A percentile compares a stretch with the other conserved stretches of the same genome.
Conservation (phyloP, 495 filamentous ascomycete genomes). For the Darksidea phi region DNA sequence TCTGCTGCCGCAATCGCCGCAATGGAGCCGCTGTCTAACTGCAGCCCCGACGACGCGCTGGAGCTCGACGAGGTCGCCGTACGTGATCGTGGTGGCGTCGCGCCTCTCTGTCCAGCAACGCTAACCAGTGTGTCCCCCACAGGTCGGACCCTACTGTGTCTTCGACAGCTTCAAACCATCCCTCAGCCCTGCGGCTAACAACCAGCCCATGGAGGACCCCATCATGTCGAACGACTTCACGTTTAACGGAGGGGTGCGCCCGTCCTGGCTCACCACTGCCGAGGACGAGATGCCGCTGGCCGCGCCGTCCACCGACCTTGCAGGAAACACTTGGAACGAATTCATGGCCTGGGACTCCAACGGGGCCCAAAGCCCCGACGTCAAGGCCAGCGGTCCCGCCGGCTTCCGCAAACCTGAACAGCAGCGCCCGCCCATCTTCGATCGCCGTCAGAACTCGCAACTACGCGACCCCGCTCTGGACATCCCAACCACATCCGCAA, state of each 20-base stretch:
- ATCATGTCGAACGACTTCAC: conserved; percentile 27
- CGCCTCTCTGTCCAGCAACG: conserved; percentile 2
- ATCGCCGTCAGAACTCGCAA: conserved; percentile 31
- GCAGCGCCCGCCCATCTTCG: conserved; percentile 21
- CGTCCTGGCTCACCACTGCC: conserved; percentile 25
- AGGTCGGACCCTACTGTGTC: conserved; percentile 39
- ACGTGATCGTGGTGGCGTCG: conserved; percentile 12
- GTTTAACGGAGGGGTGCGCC: conserved; percentile 12
- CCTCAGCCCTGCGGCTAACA: conserved; percentile 11
- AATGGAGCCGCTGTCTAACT: conserved; percentile 22
- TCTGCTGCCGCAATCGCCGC: neutral
- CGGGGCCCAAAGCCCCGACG: conserved; percentile 23
- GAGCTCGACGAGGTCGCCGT: conserved; percentile 37
- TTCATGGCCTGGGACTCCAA: conserved; percentile 42
- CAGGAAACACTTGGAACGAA: conserved; percentile 36
- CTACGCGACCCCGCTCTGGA: conserved; percentile 15
- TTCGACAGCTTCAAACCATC: conserved; percentile 34
- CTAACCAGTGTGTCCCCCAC: conserved; percentile 21
- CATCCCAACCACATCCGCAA: conserved; percentile 8
- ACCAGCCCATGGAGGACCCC: conserved; percentile 27
- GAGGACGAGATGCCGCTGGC: conserved; percentile 23
- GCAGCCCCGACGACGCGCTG: conserved; percentile 28
- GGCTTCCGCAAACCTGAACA: conserved; percentile 35
- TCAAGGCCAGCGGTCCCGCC: conserved; percentile 27
- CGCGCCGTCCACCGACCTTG: conserved; percentile 6